Conservation (phyloP, 129 eudicot species). For the Lonicera japonica region DNA sequence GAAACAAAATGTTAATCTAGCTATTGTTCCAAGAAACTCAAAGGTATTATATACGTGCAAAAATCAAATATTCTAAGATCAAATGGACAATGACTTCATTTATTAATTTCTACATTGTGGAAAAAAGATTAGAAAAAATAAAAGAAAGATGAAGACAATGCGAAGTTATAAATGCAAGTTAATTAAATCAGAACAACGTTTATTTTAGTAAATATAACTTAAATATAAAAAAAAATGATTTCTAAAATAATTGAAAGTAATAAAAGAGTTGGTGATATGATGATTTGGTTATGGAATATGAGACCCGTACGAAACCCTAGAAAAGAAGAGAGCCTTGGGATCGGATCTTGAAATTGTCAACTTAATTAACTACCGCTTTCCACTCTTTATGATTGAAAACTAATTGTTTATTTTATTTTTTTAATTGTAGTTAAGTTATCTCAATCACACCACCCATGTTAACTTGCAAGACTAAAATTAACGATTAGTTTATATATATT, state of each 20-base stretch:
- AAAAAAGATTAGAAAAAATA: no score
- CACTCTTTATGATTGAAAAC: conserved; percentile 19
- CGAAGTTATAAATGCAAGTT: no score
- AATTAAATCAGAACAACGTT: background rate
- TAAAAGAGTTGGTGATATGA: conserved; percentile 5
- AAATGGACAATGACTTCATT: no score
- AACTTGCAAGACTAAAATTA: conserved; percentile 7
- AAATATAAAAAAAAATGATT: no score
- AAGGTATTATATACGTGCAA: no score
- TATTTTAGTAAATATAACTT: background rate
- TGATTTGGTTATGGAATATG: conserved; percentile 21
- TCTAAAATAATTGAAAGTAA: background rate
- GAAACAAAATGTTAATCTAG: no score
- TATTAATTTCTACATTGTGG: no score
- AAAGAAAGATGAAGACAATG: background rate
- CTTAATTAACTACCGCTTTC: conserved; percentile 35
- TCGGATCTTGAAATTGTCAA: conserved; percentile 70
- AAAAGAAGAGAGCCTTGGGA: conserved; percentile 34
- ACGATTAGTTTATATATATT: background rate
- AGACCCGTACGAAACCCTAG: conserved; percentile 49
- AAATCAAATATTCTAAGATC: no score
- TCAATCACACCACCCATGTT: conserved; percentile 11
- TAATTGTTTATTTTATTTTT: conserved; percentile 2
- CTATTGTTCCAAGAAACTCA: no score
- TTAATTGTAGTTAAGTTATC: background rate